Percentiles rank a stretch among this genome's conserved stretches.
Conservation (phyloP, 2,329 filamentous ascomycete species). For the Beauveria sp. region DNA sequence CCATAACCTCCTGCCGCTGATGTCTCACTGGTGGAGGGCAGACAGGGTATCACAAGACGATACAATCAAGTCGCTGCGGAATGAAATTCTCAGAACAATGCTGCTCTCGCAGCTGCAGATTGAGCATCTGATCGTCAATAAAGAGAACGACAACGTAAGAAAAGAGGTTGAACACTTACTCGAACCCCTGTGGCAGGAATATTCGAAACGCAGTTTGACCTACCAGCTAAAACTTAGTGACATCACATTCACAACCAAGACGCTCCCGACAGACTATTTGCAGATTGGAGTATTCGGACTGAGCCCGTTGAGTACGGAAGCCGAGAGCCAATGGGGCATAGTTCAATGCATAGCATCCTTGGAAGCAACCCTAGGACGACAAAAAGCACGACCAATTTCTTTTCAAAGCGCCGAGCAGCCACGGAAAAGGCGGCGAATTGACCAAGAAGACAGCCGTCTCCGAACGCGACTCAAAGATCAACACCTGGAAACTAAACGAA, state of each 20-base stretch:
- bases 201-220: constrained; percentile 61
- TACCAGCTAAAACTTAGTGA: constrained; percentile 75
- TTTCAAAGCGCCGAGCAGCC: constrained; percentile 34
- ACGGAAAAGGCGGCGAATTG: constrained; percentile 44
- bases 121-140: constrained; percentile 44
- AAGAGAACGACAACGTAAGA: constrained; percentile 30
- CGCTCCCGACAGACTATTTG: constrained; percentile 37
- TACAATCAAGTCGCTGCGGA: constrained; percentile 56
- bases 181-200: constrained; percentile 70
- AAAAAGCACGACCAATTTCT: constrained; percentile 12
- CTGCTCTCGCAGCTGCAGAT: constrained; percentile 59
- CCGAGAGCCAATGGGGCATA: constrained; percentile 53
- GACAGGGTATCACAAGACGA: constrained; percentile 55
- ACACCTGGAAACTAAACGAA: constrained; percentile 37
- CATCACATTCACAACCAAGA: constrained; percentile 48
- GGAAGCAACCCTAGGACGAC: constrained; percentile 39
- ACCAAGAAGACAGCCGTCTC: constrained; percentile 36
- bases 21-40: constrained; percentile 71
- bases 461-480: constrained; percentile 39
- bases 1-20: constrained; percentile 57
- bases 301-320: constrained; percentile 42
- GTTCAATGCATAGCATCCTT: constrained; percentile 52
- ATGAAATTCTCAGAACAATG: constrained; percentile 70
- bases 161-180: constrained; percentile 56
- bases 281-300: constrained; percentile 45